Percentiles rank a stretch among this genome's conserved stretches.
Evolutionary conservation across 2,329 filamentous ascomycete genomes (phyloP).

Genomic region (Botrytis tulipae): DNA sequence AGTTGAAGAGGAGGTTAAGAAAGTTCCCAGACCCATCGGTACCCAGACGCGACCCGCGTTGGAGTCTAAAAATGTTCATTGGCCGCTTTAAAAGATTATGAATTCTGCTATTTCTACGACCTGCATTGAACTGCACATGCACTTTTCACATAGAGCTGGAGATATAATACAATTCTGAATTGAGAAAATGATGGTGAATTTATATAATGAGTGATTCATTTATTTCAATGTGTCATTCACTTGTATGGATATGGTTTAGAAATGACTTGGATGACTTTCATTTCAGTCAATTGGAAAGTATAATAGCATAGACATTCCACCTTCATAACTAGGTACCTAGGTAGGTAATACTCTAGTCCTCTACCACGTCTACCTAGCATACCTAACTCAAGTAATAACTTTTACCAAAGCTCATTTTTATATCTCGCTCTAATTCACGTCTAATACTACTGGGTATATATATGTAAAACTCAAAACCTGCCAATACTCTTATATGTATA

Average conservation of each 20-base stretch:
- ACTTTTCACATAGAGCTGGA: not conserved
- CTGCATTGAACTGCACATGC: not conserved
- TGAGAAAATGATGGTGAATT: not conserved
- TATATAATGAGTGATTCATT: not conserved
- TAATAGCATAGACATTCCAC: not conserved
- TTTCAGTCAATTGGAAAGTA: not conserved
- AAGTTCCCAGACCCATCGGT: constrained; percentile 19
- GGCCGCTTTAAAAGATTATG: constrained; percentile 13
- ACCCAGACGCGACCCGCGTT: constrained; percentile 22
- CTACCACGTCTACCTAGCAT: not conserved
- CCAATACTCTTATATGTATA: not conserved
- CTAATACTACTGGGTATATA: too few relatives aligned
- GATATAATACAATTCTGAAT: not conserved
- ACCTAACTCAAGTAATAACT: not conserved
- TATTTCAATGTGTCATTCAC: not conserved
- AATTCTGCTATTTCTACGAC: not conserved
- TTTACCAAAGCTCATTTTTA: constrained; percentile 2
- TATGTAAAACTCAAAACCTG: not conserved
- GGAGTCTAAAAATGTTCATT: constrained; percentile 20
- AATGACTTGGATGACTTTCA: not conserved
- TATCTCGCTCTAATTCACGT: not conserved
- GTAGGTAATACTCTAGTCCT: not conserved
- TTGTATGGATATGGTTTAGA: not conserved
- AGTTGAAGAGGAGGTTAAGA: constrained; percentile 9
- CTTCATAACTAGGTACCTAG: not conserved